A percentile compares a stretch with the other conserved stretches of the same genome.
Evolutionary conservation across 352 stramenopile species (phyloP).

Genomic region (Pythium monospermum): DNA sequence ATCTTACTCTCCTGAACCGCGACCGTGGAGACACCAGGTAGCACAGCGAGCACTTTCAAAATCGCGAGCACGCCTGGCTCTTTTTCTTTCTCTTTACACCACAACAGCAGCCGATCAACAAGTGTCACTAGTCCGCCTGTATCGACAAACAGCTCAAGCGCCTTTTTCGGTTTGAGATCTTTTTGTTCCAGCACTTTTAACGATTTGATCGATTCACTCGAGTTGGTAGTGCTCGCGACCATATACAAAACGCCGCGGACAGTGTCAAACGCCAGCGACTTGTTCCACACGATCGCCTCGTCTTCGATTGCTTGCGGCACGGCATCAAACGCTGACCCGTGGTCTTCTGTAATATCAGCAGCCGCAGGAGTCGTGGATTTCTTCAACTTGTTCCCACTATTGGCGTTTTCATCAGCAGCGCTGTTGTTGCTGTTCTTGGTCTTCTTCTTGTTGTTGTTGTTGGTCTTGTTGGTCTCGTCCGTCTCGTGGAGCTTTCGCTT

Average conservation of each 20-base stretch:
- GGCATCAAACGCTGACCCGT: neutral
- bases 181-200: slow-evolving; percentile 9
- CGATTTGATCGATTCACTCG: slow-evolving; percentile 15
- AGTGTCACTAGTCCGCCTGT: slow-evolving; percentile 45
- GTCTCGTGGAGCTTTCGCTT: neutral
- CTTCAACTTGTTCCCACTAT: neutral
- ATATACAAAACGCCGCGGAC: slow-evolving; percentile 55
- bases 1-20: slow-evolving; percentile 43
- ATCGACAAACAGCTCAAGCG: slow-evolving; percentile 44
- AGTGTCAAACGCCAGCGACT: slow-evolving; percentile 35
- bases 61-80: slow-evolving; percentile 55
- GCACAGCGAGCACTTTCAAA: slow-evolving; percentile 62
- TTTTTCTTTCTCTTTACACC: slow-evolving; percentile 37
- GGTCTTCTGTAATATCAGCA: neutral
- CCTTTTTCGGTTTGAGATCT: slow-evolving; percentile 35
- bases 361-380: neutral
- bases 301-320: neutral
- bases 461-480: neutral
- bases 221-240: slow-evolving; percentile 37
- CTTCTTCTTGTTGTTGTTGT: neutral
- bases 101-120: slow-evolving; percentile 36
- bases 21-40: slow-evolving; percentile 48
- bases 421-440: too few relatives aligned
- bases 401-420: neutral
- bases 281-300: slow-evolving; percentile 18